These are phyloP conservation scores for Tetraselmis chui DNA, from an alignment of 139 green algal genomes.

Conservation along the genomic window DNA sequence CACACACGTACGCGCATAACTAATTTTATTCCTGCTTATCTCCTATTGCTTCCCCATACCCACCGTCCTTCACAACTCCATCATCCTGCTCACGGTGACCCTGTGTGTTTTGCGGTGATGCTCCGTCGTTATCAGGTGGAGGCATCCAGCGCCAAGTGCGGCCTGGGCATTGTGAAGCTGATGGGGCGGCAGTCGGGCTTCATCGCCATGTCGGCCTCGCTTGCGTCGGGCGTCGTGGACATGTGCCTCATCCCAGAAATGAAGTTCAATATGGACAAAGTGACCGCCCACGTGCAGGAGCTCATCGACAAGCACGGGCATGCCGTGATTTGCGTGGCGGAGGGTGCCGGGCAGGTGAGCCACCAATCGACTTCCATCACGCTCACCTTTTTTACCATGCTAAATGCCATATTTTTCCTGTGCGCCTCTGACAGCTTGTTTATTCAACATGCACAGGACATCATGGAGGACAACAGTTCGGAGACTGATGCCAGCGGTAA, in stretches of 20 bases:
- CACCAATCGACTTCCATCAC: neutral
- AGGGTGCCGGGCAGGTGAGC: slow-evolving; percentile 79
- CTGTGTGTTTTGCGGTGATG: neutral
- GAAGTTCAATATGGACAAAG: slow-evolving; percentile 68
- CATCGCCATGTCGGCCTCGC: slow-evolving; percentile 74
- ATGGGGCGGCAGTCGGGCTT: slow-evolving; percentile 81
- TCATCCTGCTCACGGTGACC: neutral
- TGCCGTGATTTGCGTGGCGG: slow-evolving; percentile 80
- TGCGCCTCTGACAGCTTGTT: slow-evolving; percentile 10
- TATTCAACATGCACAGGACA: slow-evolving; percentile 14
- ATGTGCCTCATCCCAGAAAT: slow-evolving; percentile 96
- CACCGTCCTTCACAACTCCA: neutral
- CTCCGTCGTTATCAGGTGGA: slow-evolving; percentile 45
- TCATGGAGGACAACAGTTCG: slow-evolving; percentile 13
- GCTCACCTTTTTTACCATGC: too few species aligned
- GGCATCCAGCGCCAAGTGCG: slow-evolving; percentile 53
- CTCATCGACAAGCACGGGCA: slow-evolving; percentile 73
- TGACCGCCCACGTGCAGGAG: slow-evolving; percentile 49
- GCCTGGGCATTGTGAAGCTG: slow-evolving; percentile 79
- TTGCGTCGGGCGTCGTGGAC: slow-evolving; percentile 79
- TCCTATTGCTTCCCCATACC: too few species aligned
- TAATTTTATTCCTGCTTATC: too few species aligned
- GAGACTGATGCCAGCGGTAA: slow-evolving; percentile 84
- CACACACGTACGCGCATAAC: too few species aligned
- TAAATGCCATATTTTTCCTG: too few species aligned